These are phyloP conservation scores for Telopea speciosissima DNA, from an alignment of 177 flowering plant species.

Conservation along the genomic window DNA sequence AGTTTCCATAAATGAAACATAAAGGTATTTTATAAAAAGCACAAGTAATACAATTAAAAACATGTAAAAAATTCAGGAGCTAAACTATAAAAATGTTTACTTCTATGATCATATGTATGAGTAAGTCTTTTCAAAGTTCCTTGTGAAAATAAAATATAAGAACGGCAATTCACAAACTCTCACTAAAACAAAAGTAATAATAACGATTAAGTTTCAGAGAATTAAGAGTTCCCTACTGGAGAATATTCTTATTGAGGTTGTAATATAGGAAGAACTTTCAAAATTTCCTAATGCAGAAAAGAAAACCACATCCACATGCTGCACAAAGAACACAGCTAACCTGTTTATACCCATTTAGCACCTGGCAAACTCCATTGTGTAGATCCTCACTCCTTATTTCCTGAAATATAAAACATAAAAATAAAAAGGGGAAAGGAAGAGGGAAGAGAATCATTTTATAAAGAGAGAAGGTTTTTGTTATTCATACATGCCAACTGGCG, in stretches of 20 bases:
- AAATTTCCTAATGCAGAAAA: background rate
- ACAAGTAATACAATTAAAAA: background rate
- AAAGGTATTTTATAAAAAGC: too few relatives aligned
- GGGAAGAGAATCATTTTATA: background rate
- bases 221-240: background rate
- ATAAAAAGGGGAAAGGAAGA: background rate
- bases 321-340: conserved; percentile 26
- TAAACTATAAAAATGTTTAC: background rate
- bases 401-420: conserved; percentile 28
- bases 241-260: background rate
- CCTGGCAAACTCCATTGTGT: conserved; percentile 90
- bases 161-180: too few relatives aligned
- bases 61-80: background rate
- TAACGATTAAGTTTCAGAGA: background rate
- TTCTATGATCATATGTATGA: background rate
- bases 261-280: background rate
- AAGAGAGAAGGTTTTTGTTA: background rate
- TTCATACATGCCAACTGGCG: conserved; percentile 98
- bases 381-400: conserved; percentile 93
- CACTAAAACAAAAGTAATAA: too few relatives aligned
- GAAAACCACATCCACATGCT: background rate
- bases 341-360: conserved; percentile 90
- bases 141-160: too few relatives aligned
- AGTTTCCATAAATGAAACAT: too few relatives aligned
- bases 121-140: background rate